A percentile compares a stretch with the other conserved stretches of the same genome.
phyloP scores from a whole-genome alignment of 179 eudicot species.

The Corrigiola litoralis region DNA sequence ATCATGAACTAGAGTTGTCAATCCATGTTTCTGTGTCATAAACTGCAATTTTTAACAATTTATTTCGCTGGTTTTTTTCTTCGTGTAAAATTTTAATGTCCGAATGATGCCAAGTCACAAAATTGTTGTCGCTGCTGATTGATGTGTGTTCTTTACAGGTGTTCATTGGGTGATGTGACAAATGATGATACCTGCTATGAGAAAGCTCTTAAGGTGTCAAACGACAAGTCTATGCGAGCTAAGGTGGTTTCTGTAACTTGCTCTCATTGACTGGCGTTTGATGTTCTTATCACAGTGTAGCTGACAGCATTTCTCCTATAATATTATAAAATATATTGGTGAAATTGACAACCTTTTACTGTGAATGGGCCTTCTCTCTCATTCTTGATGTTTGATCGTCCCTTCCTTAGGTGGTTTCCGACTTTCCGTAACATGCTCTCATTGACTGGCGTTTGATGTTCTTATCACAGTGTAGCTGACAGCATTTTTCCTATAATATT shows the following conservation, averaged over 20 bases:
- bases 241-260: slow-evolving; percentile 42
- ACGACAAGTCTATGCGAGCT: slow-evolving; percentile 75
- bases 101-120: too few species aligned
- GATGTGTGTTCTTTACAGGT: slow-evolving; percentile 37
- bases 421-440: slow-evolving; percentile 10
- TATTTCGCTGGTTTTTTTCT: background rate
- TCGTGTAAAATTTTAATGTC: background rate
- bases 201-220: slow-evolving; percentile 86
- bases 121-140: background rate
- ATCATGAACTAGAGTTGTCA: too few species aligned
- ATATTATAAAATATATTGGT: background rate
- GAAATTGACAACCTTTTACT: too few species aligned
- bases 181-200: slow-evolving; percentile 67
- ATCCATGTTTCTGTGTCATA: background rate
- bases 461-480: background rate
- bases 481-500: background rate
- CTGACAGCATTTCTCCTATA: background rate
- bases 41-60: background rate
- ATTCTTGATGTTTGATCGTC: too few species aligned
- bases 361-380: too few species aligned
- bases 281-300: background rate
- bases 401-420: too few species aligned
- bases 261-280: background rate
- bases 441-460: background rate
- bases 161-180: slow-evolving; percentile 90